Base-by-base conservation (phyloP, 2,329 filamentous ascomycete species). In the Nothophoma quercina region DNA sequence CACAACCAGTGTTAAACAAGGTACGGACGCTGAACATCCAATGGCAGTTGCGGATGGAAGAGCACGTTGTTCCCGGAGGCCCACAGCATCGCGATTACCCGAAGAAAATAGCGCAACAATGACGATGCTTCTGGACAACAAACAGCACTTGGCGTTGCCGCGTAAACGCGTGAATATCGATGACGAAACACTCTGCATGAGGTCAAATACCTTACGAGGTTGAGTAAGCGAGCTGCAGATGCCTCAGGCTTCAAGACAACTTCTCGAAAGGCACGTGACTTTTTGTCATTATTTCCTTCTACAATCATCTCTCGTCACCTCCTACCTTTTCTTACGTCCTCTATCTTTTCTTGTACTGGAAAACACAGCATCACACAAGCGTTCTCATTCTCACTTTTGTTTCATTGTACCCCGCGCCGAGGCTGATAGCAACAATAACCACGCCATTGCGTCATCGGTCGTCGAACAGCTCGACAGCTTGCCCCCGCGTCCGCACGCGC, bases 371-470 rank as follows among this genome's bases (percentile, higher is more conserved):
- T n/a, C n/a, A n/a, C n/a, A n/a, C n/a, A n/a, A n/a, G 25, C 12
- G 25, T 26, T 12, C 25, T 9, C 12, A 32, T 19, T 36, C 15
- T 42, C 21, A n/a, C 7, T 9, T 10, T 42, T 32, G 32, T 33
- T 26, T 18, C 30, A 32, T 23, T 7, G 21, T 6, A 29, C 35
- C 35, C 36, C 39, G 50, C 39, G 50, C 50, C 43, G 44, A 48
- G 50, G 22, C 38, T 30, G 46, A 42, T 45, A 32, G 19, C 9
- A 30, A 30, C 34, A 33, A 28, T 8, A 26, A 23, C 21, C 26
- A 32, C 39, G 50, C 42, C 32, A 53, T 53, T 53, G 50, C 50
- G 50, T 53, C 50, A 53, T 53, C 38, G 25, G 33, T 32, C 25
- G 28, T 48, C 43, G 38, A 39, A 53, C 43, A 33, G 25, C 38